Conservation (phyloP, 495 filamentous ascomycete genomes). For the Penicillium desertorum region DNA sequence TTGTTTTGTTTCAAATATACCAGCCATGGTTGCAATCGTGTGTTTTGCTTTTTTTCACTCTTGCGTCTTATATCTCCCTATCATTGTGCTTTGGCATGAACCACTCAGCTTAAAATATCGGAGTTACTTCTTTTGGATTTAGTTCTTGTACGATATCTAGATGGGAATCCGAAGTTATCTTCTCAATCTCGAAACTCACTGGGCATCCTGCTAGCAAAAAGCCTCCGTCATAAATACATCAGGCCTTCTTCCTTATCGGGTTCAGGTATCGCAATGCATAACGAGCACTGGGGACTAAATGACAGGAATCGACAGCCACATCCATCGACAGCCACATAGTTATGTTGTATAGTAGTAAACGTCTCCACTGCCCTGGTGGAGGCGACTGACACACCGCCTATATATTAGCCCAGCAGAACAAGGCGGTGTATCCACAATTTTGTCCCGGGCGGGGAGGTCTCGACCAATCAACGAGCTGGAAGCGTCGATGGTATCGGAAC, state of each 20-base stretch:
- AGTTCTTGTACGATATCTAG: background rate
- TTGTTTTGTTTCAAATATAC: constrained; percentile 5
- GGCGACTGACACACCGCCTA: background rate
- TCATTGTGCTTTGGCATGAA: background rate
- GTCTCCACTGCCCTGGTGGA: background rate
- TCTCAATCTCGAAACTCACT: background rate
- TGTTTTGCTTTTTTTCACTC: background rate
- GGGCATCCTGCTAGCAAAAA: background rate
- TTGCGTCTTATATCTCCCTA: constrained; percentile 2
- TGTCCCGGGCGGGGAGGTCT: constrained; percentile 11
- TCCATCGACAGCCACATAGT: too few species aligned
- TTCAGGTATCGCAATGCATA: too few species aligned
- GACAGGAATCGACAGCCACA: too few species aligned
- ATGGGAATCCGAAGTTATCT: background rate
- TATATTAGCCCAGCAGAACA: background rate
- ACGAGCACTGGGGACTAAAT: too few species aligned
- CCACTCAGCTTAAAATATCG: background rate
- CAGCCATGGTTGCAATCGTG: constrained; percentile 1
- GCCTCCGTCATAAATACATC: background rate
- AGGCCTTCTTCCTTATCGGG: background rate
- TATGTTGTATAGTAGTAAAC: too few species aligned
- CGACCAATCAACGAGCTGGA: constrained; percentile 24
- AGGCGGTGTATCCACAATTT: constrained; percentile 4
- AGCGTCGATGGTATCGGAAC: constrained; percentile 33
- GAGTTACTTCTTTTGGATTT: background rate